Base-by-base conservation (phyloP, 805 yeast species). In the Candida rishiriensis region DNA sequence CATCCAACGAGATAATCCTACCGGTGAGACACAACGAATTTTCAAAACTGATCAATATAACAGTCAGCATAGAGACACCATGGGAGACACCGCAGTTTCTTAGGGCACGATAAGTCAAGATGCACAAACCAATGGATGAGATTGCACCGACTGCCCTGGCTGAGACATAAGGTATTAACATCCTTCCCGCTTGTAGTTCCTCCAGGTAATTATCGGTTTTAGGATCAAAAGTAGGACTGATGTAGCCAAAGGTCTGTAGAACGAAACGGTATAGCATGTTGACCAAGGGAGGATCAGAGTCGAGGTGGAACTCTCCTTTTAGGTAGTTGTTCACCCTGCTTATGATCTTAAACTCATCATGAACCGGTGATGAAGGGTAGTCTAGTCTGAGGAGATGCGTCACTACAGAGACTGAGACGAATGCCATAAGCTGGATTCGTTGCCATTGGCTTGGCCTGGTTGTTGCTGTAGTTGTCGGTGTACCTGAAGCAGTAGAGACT, bases 291-390 rank as follows among this genome's bases (percentile, higher is more conserved):
- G 95, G 95, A 59, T 85, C 86, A 36, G 79, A 83, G 61, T 83
- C 90, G 76, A 84, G 73, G 64, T 84, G 85, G 58, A 71, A 84
- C 14, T 64, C 64, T 15, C 88, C 86, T 42, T 68, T 64, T 42
- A 81, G 73, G 68, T 89, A 93, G 65, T 86, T 81, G 46, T 83
- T 75, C 29, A 97, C 90, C 64, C 86, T 84, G 12, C 88, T 88
- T 34, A 97, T 97, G 54, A 88, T 88, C 64, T 87, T 95, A 34
- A 86, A 93, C 64, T 91, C 99, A 64, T 89, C 96, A 53, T 87
- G 87, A 11, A 91, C 96, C 32, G 89, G 95, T 16, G 85, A 76
- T 53, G 77, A 60, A 21, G 97, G 98, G 47, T 68, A 57, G 28
- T 74, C 69, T 40, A 91, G 67, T 37, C 73, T 66, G 53, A 69